Evolutionary conservation across 2,329 filamentous ascomycete species (phyloP), one percentile per base, ranked within the genome.

Genomic region (Fusarium miscanthi): DNA sequence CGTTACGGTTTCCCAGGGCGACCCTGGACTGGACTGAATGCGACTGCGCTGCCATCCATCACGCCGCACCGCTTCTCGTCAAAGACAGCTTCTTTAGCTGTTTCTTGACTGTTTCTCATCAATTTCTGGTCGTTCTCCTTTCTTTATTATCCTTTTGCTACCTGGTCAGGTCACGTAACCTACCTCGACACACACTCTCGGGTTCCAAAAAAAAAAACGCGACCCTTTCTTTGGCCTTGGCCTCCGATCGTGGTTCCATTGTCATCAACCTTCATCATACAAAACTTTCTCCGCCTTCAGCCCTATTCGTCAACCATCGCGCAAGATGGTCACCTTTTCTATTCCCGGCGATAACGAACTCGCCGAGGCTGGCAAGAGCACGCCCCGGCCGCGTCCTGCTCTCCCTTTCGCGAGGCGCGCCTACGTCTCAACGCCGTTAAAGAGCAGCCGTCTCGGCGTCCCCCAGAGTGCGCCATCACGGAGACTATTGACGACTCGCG

Each of bases 351-450:
- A 83, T 53, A 77, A 72, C 49, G 78, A 81, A 64, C 76, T 70
- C 75, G 76, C 77, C 31, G 76, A 79, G 33, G 72, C 73, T 65
- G 72, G 68, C 59, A 79, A 76, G 59, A 76, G 78, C 76, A 84
- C 83, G 30, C 83, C 83, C 43, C 78, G 78, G 57, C 77, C 83
- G 61, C 82, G 82, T 54, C 80, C 84, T 59, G 80, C 80, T 57
- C 78, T 85, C 59, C 82, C 83, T 33, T 85, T 85, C 72, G 82
- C 84, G 65, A 85, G 82, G 76, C 84, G 84, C 73, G 77, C 77
- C 69, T 82, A 81, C 69, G 80, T 80, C 63, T 80, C 81, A 31
- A 84, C 83, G n/a, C 82, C 82, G 16, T 80, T 76, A 61, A 70
- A 76, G 53, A 70, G 57, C 58, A 83, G 79, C 76, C 81, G 82